Evolutionary conservation across 495 filamentous ascomycete genomes (phyloP), one percentile per base, ranked within the genome.

Genomic region (Podospora comata): DNA sequence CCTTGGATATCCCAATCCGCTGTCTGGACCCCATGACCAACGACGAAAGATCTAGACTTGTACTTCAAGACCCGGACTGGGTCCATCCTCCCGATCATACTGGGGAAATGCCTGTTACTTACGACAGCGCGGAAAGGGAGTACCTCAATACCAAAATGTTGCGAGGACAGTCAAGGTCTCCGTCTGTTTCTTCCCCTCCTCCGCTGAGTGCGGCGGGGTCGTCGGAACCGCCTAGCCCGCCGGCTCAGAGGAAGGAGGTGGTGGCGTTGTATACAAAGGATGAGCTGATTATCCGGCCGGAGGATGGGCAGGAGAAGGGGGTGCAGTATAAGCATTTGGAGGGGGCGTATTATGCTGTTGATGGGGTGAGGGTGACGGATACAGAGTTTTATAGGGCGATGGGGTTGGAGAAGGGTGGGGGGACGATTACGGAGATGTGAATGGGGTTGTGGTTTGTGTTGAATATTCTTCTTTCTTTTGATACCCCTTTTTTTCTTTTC

Each of bases 41-140:
- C 15, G 57, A 67, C 60, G 75, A 76, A 26, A 68, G 77, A 27
- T 75, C 78, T 11, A 68, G 73, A 58, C 39, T 81, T 55, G 32
- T 84, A 30, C 73, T 82, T 19, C 72, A 76, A 20, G 77, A 81
- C 57, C 76, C 71, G 6, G 65, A 73, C 15, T 81, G 78, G 77
- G n/a, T 13, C 15, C 30, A 16, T 11, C 39, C 39, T 11, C 39
- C 39, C 2, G 9, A 11, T 48, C 39, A 5, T 11, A 5, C 39
- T 2, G 39, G 39, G 39, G 39, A 48, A 11, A 48, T 48, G 39
- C 39, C 39, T 16, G 9, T 16, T 11, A 48, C 39, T 2, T 48
- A 48, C 9, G 39, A 48, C 39, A 48, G 39, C 39, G 39, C 13
- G 39, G 39, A 48, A 16, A 48, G 39, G 39, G 39, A 48, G 5